A percentile compares a stretch with the other conserved stretches of the same genome.
Conservation (phyloP, 2,329 filamentous ascomycete species). For the Epichloe sp. region DNA sequence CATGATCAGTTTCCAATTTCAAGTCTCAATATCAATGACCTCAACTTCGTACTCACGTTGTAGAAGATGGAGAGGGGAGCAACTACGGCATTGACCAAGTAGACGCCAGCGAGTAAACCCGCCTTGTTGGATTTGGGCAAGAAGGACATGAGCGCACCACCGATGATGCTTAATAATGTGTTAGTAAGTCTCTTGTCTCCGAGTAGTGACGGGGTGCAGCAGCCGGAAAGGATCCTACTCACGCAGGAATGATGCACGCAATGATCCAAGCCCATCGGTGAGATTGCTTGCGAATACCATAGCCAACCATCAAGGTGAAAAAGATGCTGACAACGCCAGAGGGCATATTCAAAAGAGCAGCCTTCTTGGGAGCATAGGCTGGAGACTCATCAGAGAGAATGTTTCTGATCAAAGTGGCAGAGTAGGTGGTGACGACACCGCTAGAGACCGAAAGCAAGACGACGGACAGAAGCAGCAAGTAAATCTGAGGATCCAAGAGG, state of each 20-base stretch:
- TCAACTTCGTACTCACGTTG: constrained; percentile 18
- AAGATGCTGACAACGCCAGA: constrained; percentile 39
- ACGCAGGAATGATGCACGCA: constrained; percentile 34
- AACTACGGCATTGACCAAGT: constrained; percentile 36
- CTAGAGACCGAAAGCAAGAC: constrained; percentile 37
- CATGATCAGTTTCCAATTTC: background rate
- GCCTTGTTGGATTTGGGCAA: constrained; percentile 29
- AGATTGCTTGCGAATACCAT: constrained; percentile 31
- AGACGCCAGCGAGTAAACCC: constrained; percentile 35
- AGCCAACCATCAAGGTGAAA: constrained; percentile 35
- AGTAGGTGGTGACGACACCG: constrained; percentile 42
- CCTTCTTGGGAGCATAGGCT: constrained; percentile 19
- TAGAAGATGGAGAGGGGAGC: constrained; percentile 33
- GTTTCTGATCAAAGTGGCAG: constrained; percentile 36
- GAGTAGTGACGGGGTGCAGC: background rate
- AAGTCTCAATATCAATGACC: background rate
- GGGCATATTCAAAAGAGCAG: constrained; percentile 42
- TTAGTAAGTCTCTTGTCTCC: background rate
- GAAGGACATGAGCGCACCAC: constrained; percentile 40
- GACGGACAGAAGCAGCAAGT: constrained; percentile 34
- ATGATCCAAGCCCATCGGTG: constrained; percentile 38
- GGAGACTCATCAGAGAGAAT: constrained; percentile 26
- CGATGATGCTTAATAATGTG: constrained; percentile 24
- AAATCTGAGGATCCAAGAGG: constrained; percentile 37
- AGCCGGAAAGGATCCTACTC: constrained; percentile 7